Percentiles rank a stretch among this genome's conserved stretches.
phyloP scores from a whole-genome alignment of 305 asterid genomes.

The Fraxinus sp. region DNA sequence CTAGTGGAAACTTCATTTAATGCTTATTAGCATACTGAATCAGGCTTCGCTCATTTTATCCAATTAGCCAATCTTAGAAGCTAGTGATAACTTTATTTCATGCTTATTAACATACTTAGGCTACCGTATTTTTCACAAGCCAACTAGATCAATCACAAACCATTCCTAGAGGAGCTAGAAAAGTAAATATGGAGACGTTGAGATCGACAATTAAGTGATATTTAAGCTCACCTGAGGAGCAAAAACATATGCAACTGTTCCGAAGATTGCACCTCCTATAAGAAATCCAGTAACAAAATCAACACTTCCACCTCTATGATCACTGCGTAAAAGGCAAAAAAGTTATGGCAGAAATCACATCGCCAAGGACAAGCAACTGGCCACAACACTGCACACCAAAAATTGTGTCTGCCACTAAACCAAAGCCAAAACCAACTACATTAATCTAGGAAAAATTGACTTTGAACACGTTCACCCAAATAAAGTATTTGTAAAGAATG shows the following conservation, averaged over 20 bases:
- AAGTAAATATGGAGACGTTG: conserved; percentile 16
- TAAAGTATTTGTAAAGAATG: not conserved
- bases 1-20: not conserved
- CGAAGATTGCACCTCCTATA: conserved; percentile 87
- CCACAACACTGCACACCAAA: conserved; percentile 4
- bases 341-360: conserved; percentile 4
- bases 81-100: not conserved
- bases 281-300: conserved; percentile 87
- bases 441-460: not conserved
- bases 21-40: conserved; percentile 7
- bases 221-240: conserved; percentile 75
- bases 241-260: conserved; percentile 73
- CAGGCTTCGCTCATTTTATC: not conserved
- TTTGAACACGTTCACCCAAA: conserved; percentile 1
- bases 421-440: conserved; percentile 20
- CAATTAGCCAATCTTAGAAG: conserved; percentile 7
- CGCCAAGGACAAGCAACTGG: not conserved
- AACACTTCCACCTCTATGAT: conserved; percentile 58
- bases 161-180: conserved; percentile 17
- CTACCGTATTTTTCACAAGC: not conserved
- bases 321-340: conserved; percentile 39
- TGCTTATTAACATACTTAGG: not conserved
- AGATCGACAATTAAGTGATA: conserved; percentile 4
- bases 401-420: not conserved
- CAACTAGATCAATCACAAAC: conserved; percentile 4